Base-by-base conservation (phyloP, 306 rosid genomes). In the Casuarina glauca region DNA sequence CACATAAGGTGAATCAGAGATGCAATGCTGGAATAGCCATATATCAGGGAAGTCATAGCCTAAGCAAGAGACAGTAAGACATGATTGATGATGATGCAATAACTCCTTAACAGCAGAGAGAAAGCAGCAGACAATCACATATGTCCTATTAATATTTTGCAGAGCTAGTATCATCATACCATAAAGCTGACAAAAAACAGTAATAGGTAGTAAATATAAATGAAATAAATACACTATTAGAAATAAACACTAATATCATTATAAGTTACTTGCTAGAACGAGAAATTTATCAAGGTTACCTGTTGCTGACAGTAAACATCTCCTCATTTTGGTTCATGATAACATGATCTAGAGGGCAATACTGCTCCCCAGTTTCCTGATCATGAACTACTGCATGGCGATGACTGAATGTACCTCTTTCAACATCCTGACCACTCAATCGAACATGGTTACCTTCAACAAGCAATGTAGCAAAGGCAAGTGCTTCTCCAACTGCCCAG, bases 371-470 rank as follows among this genome's bases (percentile, higher is more conserved):
- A 0, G 92, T 92, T 81, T 83, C 93, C 80, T 95, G 98, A 88
- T 95, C 97, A 51, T 95, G 98, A 78, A 92, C 76, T 67, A 92
- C 93, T 73, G 97, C n/a, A 83, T 95, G 98, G 19, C 97, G 91
- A 81, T 95, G 98, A 84, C 98, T 95, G 77, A 95, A 95, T 73
- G 98, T 95, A 69, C 97, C 98, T 77, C 98, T 89, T 86, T 95
- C 98, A 75, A 92, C 98, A 81, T 95, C 98, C 88, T 95, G 97
- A 62, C 98, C 98, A 77, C 98, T 95, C 85, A 89, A 70, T 70
- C 98, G 87, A 60, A 95, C 97, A 76, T 95, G 98, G 85, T 92
- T 95, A 69, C 98, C 97, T 88, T 95, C 98, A 79, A 91, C 88
- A 15, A 95, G 70, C 81, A 95, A 84, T 62, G 98, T 95, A 78